These are phyloP conservation scores for Globisporangium camurandrum DNA, from an alignment of 352 stramenopile species.

Conservation along the genomic window DNA sequence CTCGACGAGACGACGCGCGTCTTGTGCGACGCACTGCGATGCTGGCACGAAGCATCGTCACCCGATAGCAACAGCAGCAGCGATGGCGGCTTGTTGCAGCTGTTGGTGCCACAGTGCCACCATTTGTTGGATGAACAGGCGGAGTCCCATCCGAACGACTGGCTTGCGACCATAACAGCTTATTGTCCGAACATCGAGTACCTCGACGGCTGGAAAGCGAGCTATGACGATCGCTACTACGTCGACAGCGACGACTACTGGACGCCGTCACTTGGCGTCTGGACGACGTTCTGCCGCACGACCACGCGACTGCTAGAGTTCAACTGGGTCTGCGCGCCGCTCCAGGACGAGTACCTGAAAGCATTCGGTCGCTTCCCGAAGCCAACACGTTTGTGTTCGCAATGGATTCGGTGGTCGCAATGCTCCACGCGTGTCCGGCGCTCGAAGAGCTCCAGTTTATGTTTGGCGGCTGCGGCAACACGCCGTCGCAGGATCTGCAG, in stretches of 20 bases:
- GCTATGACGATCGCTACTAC: neutral
- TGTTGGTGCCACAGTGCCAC: conserved; percentile 13
- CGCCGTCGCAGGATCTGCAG: neutral
- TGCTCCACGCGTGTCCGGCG: conserved; percentile 4
- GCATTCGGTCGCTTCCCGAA: neutral
- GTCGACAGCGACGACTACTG: conserved; percentile 9
- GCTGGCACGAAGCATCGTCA: conserved; percentile 2
- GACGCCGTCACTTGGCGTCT: neutral
- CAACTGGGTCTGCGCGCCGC: neutral
- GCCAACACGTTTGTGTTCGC: neutral
- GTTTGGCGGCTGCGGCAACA: neutral
- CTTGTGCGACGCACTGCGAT: neutral
- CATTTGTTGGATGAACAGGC: neutral
- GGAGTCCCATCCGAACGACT: conserved; percentile 5
- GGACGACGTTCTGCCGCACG: neutral
- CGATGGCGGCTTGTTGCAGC: conserved; percentile 11
- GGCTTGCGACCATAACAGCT: neutral
- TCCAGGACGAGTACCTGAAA: conserved; percentile 2
- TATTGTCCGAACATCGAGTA: conserved; percentile 16
- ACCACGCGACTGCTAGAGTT: neutral
- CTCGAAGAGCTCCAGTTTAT: conserved; percentile 10
- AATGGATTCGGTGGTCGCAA: neutral
- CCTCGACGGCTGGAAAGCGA: conserved; percentile 18
- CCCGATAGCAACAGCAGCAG: too few relatives aligned
- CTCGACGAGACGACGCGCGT: conserved; percentile 7